Base-by-base conservation (phyloP, 2,329 filamentous ascomycete genomes). In the Periconia sp. region DNA sequence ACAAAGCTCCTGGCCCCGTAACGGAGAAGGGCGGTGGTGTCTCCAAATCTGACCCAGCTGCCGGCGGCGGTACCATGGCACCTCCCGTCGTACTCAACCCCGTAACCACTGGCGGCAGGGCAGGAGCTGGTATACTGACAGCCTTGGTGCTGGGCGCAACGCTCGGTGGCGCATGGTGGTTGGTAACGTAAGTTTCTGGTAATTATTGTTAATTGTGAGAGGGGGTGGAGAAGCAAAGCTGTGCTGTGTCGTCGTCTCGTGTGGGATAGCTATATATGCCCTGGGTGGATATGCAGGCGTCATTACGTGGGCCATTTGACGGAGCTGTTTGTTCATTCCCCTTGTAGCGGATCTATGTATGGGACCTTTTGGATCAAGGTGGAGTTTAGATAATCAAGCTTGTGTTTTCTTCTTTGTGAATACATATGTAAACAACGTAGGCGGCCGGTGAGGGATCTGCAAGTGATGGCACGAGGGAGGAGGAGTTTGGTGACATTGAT, bases 51-150 rank as follows among this genome's bases (percentile, higher is more conserved):
- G 70, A 85, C 52, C 74, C 76, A 3, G 68, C 58, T 33, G 76
- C 75, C 9, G 76, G 76, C 44, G 45, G 56, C 52, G 61, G 71
- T 47, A 59, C 59, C 15, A 65, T 70, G 43, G 61, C 62, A 35
- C 62, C 64, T 1, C 68, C 74, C 8, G 54, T 69, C 19, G 59
- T 52, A 1, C 68, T 66, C 52, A 57, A 69, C 31, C 49, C 50
- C 1, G 79, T 86, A 33, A 84, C 82, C 2, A 79, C 78, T 1
- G 85, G 80, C 8, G 89, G 92, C 65, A 83, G 78, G 57, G 87
- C 83, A 7, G 90, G 88, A 11, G 89, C 89, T 37, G 83, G 83
- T 11, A 82, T 91, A 55, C 58, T 85, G 47, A 92, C 89, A 1
- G 71, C 83, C 2, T 46, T 86, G 6, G 70, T 87, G 2, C 68